These are phyloP conservation scores for Talaromyces sp. DNA, from an alignment of 2,329 filamentous ascomycete species.

Conservation along the genomic window DNA sequence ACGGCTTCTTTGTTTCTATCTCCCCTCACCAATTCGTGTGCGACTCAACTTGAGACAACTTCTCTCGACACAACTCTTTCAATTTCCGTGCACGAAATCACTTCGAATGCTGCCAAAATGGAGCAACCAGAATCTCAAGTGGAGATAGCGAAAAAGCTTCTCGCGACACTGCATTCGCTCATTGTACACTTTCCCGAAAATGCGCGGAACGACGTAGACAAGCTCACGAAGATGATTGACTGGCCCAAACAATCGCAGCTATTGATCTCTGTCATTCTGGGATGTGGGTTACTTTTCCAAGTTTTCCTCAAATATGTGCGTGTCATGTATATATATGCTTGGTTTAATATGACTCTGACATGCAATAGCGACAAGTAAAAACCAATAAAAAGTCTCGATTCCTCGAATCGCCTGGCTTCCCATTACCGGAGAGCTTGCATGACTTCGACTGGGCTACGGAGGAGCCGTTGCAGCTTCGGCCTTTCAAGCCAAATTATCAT, in stretches of 20 bases:
- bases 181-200: conserved; percentile 6
- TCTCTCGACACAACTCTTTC: not conserved
- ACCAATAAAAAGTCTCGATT: conserved; percentile 11
- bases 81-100: not conserved
- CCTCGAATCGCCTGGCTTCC: conserved; percentile 18
- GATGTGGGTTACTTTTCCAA: conserved; percentile 7
- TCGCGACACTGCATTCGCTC: conserved; percentile 2
- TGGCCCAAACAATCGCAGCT: not conserved
- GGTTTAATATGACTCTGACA: not conserved
- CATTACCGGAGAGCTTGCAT: conserved; percentile 33
- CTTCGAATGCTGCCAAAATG: not conserved
- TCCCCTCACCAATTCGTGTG: not conserved
- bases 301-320: conserved; percentile 9
- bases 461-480: conserved; percentile 53
- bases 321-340: not conserved
- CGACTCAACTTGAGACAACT: not conserved
- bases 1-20: not conserved
- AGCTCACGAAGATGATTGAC: conserved; percentile 1
- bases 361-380: not conserved
- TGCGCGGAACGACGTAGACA: not conserved
- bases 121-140: conserved; percentile 7
- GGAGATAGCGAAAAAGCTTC: conserved; percentile 3
- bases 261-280: not conserved
- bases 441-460: conserved; percentile 52
- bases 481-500: conserved; percentile 61